Conservation (phyloP, 73 alveolate genomes). For the Tetrahymena thermophila region DNA sequence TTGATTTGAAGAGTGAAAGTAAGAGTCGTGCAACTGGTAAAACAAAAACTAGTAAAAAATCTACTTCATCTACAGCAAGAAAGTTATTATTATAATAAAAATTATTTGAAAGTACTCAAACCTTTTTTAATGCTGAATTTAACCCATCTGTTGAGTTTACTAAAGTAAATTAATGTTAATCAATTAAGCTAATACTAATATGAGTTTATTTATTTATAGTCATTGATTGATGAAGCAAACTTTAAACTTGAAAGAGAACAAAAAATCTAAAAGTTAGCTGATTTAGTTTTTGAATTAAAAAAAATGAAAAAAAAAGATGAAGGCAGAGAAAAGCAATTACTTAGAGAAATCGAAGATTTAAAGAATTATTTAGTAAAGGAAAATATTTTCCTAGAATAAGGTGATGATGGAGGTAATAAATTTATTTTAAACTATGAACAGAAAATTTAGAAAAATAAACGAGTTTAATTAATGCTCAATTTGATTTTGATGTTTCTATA, state of each 20-base stretch:
- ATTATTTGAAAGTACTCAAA: background rate
- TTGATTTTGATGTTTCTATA: background rate
- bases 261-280: constrained; percentile 16
- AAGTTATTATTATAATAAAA: background rate
- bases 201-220: background rate
- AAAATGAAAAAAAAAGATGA: constrained; percentile 26
- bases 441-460: too few species aligned
- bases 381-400: constrained; percentile 61
- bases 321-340: constrained; percentile 3
- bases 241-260: constrained; percentile 8
- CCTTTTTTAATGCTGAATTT: background rate
- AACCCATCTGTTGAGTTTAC: background rate
- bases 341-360: constrained; percentile 52
- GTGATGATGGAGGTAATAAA: constrained; percentile 33
- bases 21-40: background rate
- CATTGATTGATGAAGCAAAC: background rate
- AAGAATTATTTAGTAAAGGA: constrained; percentile 59
- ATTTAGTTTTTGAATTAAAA: background rate
- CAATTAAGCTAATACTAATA: background rate
- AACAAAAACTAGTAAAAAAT: background rate
- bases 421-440: too few species aligned
- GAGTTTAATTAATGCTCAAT: background rate
- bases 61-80: background rate
- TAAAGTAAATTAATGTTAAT: background rate
- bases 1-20: background rate